phyloP scores from a whole-genome alignment of 2,329 filamentous ascomycete species.

The Colletotrichum godetiae region DNA sequence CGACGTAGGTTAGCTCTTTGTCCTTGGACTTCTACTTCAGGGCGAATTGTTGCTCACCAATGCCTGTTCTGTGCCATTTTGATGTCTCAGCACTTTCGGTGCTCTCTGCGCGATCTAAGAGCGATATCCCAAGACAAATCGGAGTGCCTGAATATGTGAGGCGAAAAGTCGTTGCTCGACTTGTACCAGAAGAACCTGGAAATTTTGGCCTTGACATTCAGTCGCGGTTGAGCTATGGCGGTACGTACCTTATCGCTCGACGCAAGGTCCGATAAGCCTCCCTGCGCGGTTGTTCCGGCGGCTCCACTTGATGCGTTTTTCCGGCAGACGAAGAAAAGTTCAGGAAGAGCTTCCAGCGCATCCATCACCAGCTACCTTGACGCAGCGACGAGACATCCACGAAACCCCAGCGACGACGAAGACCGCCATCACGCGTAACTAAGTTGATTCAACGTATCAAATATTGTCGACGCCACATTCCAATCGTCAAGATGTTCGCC shows the following conservation, averaged over 20 bases:
- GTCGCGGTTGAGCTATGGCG: constrained; percentile 22
- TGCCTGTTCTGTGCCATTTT: constrained; percentile 78
- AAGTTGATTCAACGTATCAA: not conserved
- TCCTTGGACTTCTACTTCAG: not conserved
- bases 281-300: constrained; percentile 31
- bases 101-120: not conserved
- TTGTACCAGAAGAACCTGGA: constrained; percentile 8
- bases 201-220: constrained; percentile 29
- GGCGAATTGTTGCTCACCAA: constrained; percentile 65
- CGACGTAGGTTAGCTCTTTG: constrained; percentile 38
- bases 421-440: not conserved
- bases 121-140: not conserved
- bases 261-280: constrained; percentile 21
- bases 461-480: not conserved
- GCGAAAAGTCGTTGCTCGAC: not conserved
- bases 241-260: constrained; percentile 27
- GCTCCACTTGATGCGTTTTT: constrained; percentile 27
- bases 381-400: constrained; percentile 28
- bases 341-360: constrained; percentile 27
- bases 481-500: constrained; percentile 62
- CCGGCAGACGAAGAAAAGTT: constrained; percentile 32
- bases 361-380: constrained; percentile 22
- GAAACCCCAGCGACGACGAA: constrained; percentile 15
- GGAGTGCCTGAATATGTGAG: not conserved
- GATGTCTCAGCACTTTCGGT: constrained; percentile 26